phyloP scores from a whole-genome alignment of 1,284 basidiomycete species.

The Porogramme epimiltina region DNA sequence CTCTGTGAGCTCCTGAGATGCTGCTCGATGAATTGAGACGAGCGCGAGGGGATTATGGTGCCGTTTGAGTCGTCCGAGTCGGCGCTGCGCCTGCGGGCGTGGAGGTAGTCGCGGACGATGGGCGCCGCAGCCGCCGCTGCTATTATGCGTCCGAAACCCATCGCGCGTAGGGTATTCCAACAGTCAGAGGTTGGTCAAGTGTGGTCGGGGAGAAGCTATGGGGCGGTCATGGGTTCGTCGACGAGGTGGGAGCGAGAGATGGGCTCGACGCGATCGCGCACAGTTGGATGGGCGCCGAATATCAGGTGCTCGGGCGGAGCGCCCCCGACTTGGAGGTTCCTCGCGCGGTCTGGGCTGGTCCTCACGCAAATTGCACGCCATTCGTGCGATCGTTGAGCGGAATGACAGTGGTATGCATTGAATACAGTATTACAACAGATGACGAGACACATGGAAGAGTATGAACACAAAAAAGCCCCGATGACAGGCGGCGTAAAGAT shows the following conservation, averaged over 20 bases:
- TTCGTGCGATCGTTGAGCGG: no score
- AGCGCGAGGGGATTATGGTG: not conserved
- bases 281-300: not conserved
- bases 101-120: slow-evolving; percentile 10
- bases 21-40: not conserved
- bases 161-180: not conserved
- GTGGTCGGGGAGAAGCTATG: not conserved
- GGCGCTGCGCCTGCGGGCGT: not conserved
- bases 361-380: no score
- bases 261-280: not conserved
- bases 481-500: no score
- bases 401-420: no score
- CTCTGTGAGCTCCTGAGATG: not conserved
- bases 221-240: slow-evolving; percentile 16
- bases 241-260: not conserved
- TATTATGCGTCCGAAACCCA: slow-evolving; percentile 14
- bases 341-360: not conserved
- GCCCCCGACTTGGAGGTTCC: not conserved
- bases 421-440: not conserved
- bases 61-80: slow-evolving; percentile 7
- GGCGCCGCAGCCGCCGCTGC: slow-evolving; percentile 19
- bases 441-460: not conserved
- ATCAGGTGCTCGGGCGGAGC: slow-evolving; percentile 10
- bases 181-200: not conserved
- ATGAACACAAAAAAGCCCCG: no score